Conservation (phyloP, 331 rosid genomes). For the Pyracantha coccinea region DNA sequence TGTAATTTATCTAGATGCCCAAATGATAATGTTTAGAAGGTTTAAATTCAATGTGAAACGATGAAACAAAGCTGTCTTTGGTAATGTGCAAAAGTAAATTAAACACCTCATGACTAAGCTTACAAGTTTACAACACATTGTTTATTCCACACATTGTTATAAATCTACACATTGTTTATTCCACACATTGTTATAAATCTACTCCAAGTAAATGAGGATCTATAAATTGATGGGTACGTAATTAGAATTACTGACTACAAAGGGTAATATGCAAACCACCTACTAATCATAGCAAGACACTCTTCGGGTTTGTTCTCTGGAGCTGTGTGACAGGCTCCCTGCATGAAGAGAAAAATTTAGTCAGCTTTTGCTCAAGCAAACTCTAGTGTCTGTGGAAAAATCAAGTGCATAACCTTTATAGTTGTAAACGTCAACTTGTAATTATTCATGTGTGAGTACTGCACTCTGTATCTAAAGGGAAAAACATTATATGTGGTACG, state of each 20-base stretch:
- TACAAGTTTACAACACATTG: no score
- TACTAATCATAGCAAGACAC: slow-evolving; percentile 29
- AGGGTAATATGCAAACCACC: slow-evolving; percentile 33
- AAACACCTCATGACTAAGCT: no score
- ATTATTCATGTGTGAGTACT: background rate
- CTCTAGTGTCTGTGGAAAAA: background rate
- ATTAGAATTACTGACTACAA: slow-evolving; percentile 11
- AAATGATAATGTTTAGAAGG: no score
- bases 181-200: no score
- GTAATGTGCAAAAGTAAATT: no score
- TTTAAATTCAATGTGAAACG: no score
- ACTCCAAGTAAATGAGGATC: no score
- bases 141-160: no score
- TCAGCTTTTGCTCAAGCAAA: background rate
- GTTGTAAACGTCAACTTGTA: slow-evolving; percentile 7
- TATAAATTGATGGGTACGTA: background rate
- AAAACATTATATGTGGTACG: background rate
- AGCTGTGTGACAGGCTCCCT: slow-evolving; percentile 27
- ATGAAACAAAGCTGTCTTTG: no score
- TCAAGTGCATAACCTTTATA: background rate
- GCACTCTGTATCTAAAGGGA: slow-evolving; percentile 3
- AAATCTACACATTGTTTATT: no score
- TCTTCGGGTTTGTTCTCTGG: slow-evolving; percentile 5
- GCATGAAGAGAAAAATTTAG: background rate
- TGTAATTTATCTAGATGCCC: no score